Conservation (phyloP, 2,329 filamentous ascomycete species). For the Aspergillus sp. region DNA sequence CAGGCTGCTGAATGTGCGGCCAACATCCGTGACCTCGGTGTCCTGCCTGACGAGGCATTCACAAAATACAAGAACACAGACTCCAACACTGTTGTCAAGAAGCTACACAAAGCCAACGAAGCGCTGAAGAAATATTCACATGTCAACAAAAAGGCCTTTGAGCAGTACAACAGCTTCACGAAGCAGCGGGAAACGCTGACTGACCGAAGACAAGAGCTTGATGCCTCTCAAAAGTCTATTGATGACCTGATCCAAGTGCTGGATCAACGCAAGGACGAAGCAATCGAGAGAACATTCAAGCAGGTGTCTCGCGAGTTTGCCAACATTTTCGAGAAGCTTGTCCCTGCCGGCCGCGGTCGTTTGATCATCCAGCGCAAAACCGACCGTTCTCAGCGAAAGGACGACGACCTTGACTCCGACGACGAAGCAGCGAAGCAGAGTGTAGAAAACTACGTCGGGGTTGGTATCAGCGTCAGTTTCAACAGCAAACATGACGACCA, state of each 20-base stretch:
- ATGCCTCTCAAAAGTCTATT: slow-evolving; percentile 83
- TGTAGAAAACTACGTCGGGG: slow-evolving; percentile 94
- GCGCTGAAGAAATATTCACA: slow-evolving; percentile 95
- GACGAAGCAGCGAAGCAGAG: slow-evolving; percentile 63
- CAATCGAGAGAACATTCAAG: slow-evolving; percentile 97
- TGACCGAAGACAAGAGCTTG: slow-evolving; percentile 82
- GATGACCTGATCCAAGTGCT: slow-evolving; percentile 90
- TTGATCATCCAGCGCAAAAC: slow-evolving; percentile 91
- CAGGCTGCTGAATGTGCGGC: slow-evolving; percentile 81
- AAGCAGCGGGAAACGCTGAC: slow-evolving; percentile 86
- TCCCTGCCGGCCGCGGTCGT: slow-evolving; percentile 88
- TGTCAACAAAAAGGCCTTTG: slow-evolving; percentile 99
- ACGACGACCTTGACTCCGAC: slow-evolving; percentile 70
- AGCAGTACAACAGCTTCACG: slow-evolving; percentile 98
- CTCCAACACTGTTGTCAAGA: slow-evolving; percentile 71
- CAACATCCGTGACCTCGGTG: slow-evolving; percentile 90
- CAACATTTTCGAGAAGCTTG: slow-evolving; percentile 90
- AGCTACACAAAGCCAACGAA: slow-evolving; percentile 88
- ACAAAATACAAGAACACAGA: slow-evolving; percentile 86
- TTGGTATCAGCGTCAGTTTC: slow-evolving; percentile 96
- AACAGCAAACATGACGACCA: slow-evolving; percentile 99
- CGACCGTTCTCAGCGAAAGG: slow-evolving; percentile 67
- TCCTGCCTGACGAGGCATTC: slow-evolving; percentile 91
- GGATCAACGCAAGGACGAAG: slow-evolving; percentile 95
- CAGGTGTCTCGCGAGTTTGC: slow-evolving; percentile 94